phyloP scores from a whole-genome alignment of 2,329 filamentous ascomycete genomes.

The Claviceps sp. region DNA sequence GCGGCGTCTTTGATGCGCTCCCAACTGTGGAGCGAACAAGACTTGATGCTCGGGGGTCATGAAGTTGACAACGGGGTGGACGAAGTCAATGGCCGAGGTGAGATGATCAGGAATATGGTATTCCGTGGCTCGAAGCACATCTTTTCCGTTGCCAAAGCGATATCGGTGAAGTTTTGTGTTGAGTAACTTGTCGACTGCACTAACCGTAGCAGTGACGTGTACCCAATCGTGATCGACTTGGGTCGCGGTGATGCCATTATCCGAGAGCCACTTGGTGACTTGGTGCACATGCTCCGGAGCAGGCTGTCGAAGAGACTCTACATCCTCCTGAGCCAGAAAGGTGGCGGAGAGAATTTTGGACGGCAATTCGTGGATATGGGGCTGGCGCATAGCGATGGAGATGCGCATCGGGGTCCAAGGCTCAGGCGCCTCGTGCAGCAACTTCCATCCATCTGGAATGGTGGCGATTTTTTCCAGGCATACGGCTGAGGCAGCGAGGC shows the following conservation, averaged over 20 bases:
- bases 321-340: slow-evolving; percentile 24
- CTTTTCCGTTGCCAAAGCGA: slow-evolving; percentile 21
- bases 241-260: slow-evolving; percentile 21
- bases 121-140: slow-evolving; percentile 29
- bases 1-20: neutral
- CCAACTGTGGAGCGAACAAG: slow-evolving; percentile 3
- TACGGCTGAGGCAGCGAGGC: slow-evolving; percentile 12
- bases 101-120: slow-evolving; percentile 31
- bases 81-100: slow-evolving; percentile 26
- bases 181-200: slow-evolving; percentile 26
- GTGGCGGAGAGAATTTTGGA: slow-evolving; percentile 11
- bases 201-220: slow-evolving; percentile 27
- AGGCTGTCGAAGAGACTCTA: slow-evolving; percentile 23
- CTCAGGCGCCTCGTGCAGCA: slow-evolving; percentile 11
- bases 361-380: slow-evolving; percentile 15
- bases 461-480: slow-evolving; percentile 15
- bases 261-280: slow-evolving; percentile 29
- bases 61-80: slow-evolving; percentile 36
- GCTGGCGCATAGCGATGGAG: slow-evolving; percentile 20
- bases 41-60: slow-evolving; percentile 26
- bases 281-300: slow-evolving; percentile 18
- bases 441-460: slow-evolving; percentile 19
- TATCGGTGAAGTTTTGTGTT: slow-evolving; percentile 28
- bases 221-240: slow-evolving; percentile 27
- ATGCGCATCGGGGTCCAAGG: slow-evolving; percentile 15